A percentile compares a stretch with the other conserved stretches of the same genome.
These are phyloP conservation scores for Panaeolus papilionaceus DNA, from an alignment of 768 basidiomycete species.

Conservation along the genomic window DNA sequence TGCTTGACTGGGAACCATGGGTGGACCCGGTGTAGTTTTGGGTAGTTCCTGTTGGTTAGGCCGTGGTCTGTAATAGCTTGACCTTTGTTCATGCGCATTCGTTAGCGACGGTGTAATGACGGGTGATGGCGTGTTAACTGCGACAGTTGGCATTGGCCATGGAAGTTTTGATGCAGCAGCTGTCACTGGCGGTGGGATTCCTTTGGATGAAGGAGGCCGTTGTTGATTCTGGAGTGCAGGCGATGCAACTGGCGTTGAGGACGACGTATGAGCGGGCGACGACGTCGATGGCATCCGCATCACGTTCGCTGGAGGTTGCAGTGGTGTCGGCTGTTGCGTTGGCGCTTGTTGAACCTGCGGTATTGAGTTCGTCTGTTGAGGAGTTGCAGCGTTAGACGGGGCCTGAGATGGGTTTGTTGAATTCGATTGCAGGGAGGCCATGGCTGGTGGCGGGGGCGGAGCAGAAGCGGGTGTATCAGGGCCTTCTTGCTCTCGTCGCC, in stretches of 20 bases:
- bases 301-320: background rate
- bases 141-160: conserved; percentile 80
- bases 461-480: conserved; percentile 23
- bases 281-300: conserved; percentile 33
- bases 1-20: conserved; percentile 21
- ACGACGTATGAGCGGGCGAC: conserved; percentile 43
- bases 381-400: conserved; percentile 30
- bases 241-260: conserved; percentile 56
- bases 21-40: conserved; percentile 21
- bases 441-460: conserved; percentile 28
- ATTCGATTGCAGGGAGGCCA: conserved; percentile 38
- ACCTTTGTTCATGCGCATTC: conserved; percentile 47
- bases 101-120: conserved; percentile 49
- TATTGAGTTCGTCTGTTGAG: conserved; percentile 7
- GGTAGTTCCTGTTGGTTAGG: conserved; percentile 28
- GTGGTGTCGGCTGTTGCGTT: conserved; percentile 31
- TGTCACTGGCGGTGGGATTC: conserved; percentile 30
- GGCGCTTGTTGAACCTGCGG: conserved; percentile 25
- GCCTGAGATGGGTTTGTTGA: conserved; percentile 34
- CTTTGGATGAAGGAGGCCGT: conserved; percentile 42
- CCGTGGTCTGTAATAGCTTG: conserved; percentile 59
- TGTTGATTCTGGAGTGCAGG: conserved; percentile 57
- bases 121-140: conserved; percentile 62
- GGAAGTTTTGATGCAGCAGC: conserved; percentile 45
- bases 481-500: conserved; percentile 45